These are phyloP conservation scores for Colletotrichum cordylinicola DNA, from an alignment of 2,329 filamentous ascomycete genomes.

Conservation along the genomic window DNA sequence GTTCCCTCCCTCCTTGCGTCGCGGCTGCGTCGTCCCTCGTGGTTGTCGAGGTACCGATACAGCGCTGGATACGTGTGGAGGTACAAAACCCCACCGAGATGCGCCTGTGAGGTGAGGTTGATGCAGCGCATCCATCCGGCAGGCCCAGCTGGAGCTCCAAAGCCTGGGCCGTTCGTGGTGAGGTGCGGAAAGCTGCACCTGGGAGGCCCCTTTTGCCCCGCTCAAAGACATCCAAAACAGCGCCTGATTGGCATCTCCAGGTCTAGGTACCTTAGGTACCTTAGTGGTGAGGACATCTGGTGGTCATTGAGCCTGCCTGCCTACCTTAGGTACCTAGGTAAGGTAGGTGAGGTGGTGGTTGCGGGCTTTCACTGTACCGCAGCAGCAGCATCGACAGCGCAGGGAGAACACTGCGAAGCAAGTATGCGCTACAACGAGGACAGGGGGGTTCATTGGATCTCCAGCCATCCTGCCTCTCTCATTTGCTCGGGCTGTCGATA, in stretches of 20 bases:
- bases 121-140: not conserved
- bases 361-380: not conserved
- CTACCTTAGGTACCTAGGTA: no score
- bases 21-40: not conserved
- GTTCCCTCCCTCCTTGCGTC: not conserved
- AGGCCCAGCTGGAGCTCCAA: not conserved
- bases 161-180: not conserved
- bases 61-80: not conserved
- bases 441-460: not conserved
- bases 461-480: not conserved
- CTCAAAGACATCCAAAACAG: not conserved
- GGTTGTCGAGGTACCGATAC: not conserved
- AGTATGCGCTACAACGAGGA: not conserved
- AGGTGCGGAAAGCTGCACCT: slow-evolving; percentile 14
- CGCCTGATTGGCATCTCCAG: slow-evolving; percentile 6
- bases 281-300: not conserved
- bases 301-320: not conserved
- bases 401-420: not conserved
- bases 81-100: not conserved
- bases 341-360: not conserved
- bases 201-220: not conserved
- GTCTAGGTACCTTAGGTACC: no score
- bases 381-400: not conserved
- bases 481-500: not conserved
- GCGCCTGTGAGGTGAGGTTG: not conserved